phyloP scores from a whole-genome alignment of 2,329 filamentous ascomycete species.

The Verticillium longisporum region DNA sequence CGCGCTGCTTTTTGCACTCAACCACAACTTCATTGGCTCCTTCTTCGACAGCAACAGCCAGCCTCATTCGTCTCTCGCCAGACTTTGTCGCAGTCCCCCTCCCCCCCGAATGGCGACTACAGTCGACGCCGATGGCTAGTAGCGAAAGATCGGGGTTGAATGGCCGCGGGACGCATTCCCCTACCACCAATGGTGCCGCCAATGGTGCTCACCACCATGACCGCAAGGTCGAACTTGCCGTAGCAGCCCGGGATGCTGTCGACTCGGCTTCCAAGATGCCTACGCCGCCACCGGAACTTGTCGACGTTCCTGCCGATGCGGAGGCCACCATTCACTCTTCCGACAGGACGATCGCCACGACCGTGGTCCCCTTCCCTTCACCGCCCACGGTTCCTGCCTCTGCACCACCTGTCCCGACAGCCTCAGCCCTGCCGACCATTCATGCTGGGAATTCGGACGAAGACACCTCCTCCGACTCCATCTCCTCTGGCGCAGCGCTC shows the following conservation, averaged over 20 bases:
- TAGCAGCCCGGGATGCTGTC: background rate
- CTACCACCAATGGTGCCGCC: background rate
- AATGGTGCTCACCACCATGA: background rate
- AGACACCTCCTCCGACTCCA: slow-evolving; percentile 9
- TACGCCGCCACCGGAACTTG: slow-evolving; percentile 3
- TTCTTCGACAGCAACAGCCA: background rate
- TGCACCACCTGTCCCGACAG: slow-evolving; percentile 7
- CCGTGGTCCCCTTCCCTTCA: background rate
- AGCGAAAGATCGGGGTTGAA: background rate
- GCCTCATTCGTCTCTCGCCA: too few species aligned
- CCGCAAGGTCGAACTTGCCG: background rate
- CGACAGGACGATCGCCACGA: background rate
- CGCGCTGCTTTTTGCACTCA: background rate
- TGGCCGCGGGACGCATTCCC: background rate
- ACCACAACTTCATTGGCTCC: background rate
- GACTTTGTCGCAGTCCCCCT: background rate
- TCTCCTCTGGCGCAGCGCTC: slow-evolving; percentile 1
- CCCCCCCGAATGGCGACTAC: slow-evolving; percentile 7
- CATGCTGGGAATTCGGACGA: slow-evolving; percentile 9
- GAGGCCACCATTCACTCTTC: background rate
- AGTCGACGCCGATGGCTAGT: background rate
- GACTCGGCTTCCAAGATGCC: slow-evolving; percentile 2
- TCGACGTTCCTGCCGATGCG: background rate
- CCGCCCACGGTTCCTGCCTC: background rate
- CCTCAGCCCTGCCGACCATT: slow-evolving; percentile 9